These are phyloP conservation scores for Limtongozyma cylindracea DNA, from an alignment of 805 yeast species.

Conservation along the genomic window DNA sequence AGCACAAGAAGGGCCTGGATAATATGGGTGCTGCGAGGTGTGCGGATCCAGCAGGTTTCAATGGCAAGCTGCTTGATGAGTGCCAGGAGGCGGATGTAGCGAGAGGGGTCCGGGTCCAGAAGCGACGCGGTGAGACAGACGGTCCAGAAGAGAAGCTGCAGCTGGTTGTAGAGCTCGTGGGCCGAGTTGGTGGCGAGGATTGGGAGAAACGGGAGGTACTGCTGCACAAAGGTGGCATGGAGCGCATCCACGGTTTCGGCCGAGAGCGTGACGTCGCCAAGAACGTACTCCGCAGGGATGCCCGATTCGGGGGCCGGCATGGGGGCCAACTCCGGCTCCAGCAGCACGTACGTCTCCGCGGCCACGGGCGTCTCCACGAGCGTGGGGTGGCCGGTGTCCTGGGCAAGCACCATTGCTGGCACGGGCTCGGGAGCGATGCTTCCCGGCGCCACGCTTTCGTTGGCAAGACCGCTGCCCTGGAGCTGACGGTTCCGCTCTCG, in stretches of 20 bases:
- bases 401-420: not conserved
- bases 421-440: not conserved
- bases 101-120: constrained; percentile 68
- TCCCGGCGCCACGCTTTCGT: constrained; percentile 15
- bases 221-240: constrained; percentile 40
- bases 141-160: constrained; percentile 75
- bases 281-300: constrained; percentile 30
- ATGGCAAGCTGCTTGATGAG: constrained; percentile 70
- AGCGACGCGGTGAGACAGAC: constrained; percentile 69
- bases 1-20: constrained; percentile 74
- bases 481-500: too few relatives aligned
- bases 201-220: constrained; percentile 58
- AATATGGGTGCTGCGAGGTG: constrained; percentile 85
- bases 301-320: constrained; percentile 4
- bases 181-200: constrained; percentile 49
- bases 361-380: constrained; percentile 1
- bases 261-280: constrained; percentile 55
- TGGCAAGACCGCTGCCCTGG: too few relatives aligned
- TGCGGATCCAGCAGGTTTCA: constrained; percentile 79
- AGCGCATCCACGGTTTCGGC: constrained; percentile 43
- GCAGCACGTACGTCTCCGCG: constrained; percentile 1
- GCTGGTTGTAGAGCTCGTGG: constrained; percentile 55
- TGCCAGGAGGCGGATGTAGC: constrained; percentile 52
- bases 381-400: not conserved
- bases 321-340: constrained; percentile 1